Percentiles rank a stretch among this genome's conserved stretches.
Evolutionary conservation across 2,329 filamentous ascomycete genomes (phyloP).

Genomic region (Stenocarpella maydis): DNA sequence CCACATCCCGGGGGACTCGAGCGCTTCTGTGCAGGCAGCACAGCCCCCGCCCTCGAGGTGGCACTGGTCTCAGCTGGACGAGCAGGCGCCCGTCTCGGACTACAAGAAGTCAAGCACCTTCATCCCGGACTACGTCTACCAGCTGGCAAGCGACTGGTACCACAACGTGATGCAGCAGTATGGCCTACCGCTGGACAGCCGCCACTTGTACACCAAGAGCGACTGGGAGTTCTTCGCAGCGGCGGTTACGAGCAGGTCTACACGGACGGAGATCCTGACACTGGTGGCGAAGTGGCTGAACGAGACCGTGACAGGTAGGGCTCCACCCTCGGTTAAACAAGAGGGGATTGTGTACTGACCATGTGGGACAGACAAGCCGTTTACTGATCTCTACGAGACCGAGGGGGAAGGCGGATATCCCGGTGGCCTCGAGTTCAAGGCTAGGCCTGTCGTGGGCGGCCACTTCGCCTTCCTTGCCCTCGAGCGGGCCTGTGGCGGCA

Average conservation of each 20-base stretch:
- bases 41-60: constrained; percentile 27
- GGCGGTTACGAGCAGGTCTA: constrained; percentile 74
- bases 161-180: constrained; percentile 80
- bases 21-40: neutral
- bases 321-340: neutral
- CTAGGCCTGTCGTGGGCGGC: constrained; percentile 82
- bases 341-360: constrained; percentile 33
- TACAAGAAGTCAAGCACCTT: constrained; percentile 53
- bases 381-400: constrained; percentile 85
- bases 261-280: constrained; percentile 75
- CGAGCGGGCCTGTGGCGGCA: constrained; percentile 79
- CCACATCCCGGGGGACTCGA: constrained; percentile 56
- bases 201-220: constrained; percentile 86
- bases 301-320: constrained; percentile 73
- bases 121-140: constrained; percentile 79
- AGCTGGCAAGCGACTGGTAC: constrained; percentile 84
- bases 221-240: constrained; percentile 94
- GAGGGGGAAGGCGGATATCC: constrained; percentile 80
- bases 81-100: constrained; percentile 36
- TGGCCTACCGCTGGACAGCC: constrained; percentile 81
- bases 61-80: constrained; percentile 34
- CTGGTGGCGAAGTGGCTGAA: constrained; percentile 84
- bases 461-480: constrained; percentile 88
- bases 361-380: constrained; percentile 66
- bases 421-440: constrained; percentile 74